Evolutionary conservation across 164 flowering plant genomes (phyloP).

Genomic region (Santalum album): DNA sequence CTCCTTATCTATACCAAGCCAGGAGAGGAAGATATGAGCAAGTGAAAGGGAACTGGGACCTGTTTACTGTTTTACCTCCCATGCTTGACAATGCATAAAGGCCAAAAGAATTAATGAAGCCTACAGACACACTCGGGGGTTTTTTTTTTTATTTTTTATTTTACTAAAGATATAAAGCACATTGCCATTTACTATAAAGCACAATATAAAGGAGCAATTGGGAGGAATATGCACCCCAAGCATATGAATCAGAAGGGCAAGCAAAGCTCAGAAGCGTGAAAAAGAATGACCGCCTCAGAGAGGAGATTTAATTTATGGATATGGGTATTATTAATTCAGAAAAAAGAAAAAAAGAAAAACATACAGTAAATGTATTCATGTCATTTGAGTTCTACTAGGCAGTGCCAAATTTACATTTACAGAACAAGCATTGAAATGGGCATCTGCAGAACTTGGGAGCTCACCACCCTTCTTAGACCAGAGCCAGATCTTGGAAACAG

Average conservation of each 20-base stretch:
- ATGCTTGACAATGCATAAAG: no score
- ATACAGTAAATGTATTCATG: slow-evolving; percentile 5
- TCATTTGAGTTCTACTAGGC: slow-evolving; percentile 14
- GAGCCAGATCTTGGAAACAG: slow-evolving; percentile 67
- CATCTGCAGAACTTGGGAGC: slow-evolving; percentile 25
- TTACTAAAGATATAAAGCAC: slow-evolving; percentile 11
- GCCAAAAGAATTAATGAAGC: background rate
- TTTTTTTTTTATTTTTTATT: no score
- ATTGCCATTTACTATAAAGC: slow-evolving; percentile 10
- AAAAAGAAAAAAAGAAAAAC: background rate
- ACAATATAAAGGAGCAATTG: background rate
- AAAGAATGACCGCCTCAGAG: no score
- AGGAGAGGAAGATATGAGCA: no score
- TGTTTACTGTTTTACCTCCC: no score
- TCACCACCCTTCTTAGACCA: slow-evolving; percentile 60
- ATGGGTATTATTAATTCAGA: background rate
- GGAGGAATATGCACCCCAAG: no score
- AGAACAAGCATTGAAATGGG: slow-evolving; percentile 18
- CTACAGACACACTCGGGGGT: no score
- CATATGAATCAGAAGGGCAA: no score
- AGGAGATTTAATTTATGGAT: slow-evolving; percentile 1
- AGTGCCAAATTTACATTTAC: slow-evolving; percentile 22
- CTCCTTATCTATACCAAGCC: no score
- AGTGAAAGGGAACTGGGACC: no score
- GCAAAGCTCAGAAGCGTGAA: no score